A percentile compares a stretch with the other conserved stretches of the same genome.
These are phyloP conservation scores for Raffaelea arxii DNA, from an alignment of 2,329 filamentous ascomycete species.

Conservation along the genomic window DNA sequence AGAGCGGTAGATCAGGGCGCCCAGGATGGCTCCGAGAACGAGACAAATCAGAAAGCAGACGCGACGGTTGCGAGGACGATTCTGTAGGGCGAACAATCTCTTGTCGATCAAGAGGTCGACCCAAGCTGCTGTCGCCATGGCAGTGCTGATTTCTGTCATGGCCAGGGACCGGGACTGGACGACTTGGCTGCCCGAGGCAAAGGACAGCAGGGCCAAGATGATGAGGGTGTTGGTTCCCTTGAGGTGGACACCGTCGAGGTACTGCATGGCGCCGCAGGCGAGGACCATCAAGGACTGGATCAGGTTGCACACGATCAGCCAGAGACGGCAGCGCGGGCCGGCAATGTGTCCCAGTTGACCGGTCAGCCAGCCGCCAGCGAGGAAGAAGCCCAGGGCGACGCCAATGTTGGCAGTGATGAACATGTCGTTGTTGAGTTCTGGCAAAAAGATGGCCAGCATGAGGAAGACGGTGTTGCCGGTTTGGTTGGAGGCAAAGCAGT, in stretches of 20 bases:
- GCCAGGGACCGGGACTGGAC: conserved; percentile 43
- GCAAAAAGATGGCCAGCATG: conserved; percentile 38
- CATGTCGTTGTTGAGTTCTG: conserved; percentile 34
- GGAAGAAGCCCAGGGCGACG: conserved; percentile 44
- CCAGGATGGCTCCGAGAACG: conserved; percentile 37
- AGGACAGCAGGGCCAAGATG: conserved; percentile 41
- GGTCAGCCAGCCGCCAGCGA: conserved; percentile 42
- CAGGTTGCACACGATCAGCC: conserved; percentile 44
- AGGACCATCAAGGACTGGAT: conserved; percentile 47
- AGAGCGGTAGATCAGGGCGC: conserved; percentile 37
- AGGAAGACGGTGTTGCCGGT: conserved; percentile 57
- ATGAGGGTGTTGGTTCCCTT: conserved; percentile 28
- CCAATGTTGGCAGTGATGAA: conserved; percentile 46
- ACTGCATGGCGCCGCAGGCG: conserved; percentile 38
- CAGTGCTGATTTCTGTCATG: conserved; percentile 53
- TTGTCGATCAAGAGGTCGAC: conserved; percentile 49
- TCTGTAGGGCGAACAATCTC: conserved; percentile 33
- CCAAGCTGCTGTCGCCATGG: conserved; percentile 56
- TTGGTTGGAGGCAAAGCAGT: conserved; percentile 55
- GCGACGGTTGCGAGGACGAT: conserved; percentile 39
- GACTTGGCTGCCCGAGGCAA: conserved; percentile 48
- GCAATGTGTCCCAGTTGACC: conserved; percentile 47
- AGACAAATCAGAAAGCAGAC: conserved; percentile 38
- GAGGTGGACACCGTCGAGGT: conserved; percentile 24
- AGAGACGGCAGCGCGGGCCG: conserved; percentile 39